Percentiles rank a stretch among this genome's conserved stretches.
Conservation (phyloP, 2,329 filamentous ascomycete genomes). For the Dactylellina haptotyla region DNA sequence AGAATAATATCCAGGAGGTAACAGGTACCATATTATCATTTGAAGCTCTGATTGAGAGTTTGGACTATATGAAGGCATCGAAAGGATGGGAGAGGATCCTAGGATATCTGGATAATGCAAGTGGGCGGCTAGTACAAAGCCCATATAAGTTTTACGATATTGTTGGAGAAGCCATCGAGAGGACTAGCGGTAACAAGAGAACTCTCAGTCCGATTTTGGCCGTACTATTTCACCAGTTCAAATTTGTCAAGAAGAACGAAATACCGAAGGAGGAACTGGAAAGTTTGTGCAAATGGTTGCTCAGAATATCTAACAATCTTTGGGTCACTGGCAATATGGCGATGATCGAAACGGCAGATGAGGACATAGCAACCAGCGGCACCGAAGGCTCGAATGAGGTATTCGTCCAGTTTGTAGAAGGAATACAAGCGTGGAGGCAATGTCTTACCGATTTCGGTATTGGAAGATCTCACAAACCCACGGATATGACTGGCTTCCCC, state of each 20-base stretch:
- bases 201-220: slow-evolving; percentile 25
- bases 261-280: slow-evolving; percentile 7
- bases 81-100: slow-evolving; percentile 32
- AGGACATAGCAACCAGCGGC: background rate
- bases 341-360: background rate
- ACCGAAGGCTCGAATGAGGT: slow-evolving; percentile 4
- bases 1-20: background rate
- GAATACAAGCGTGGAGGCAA: slow-evolving; percentile 26
- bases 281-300: slow-evolving; percentile 25
- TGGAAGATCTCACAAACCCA: background rate
- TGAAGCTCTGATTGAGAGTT: slow-evolving; percentile 41
- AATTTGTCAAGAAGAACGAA: slow-evolving; percentile 39
- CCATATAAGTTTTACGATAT: slow-evolving; percentile 52
- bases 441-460: slow-evolving; percentile 24
- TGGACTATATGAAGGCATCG: slow-evolving; percentile 14
- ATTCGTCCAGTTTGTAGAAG: slow-evolving; percentile 24
- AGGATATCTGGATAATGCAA: slow-evolving; percentile 47
- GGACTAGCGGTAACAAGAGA: background rate
- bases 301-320: slow-evolving; percentile 31
- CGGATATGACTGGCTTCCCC: slow-evolving; percentile 7
- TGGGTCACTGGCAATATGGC: slow-evolving; percentile 36
- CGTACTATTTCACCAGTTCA: slow-evolving; percentile 48
- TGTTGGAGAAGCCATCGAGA: slow-evolving; percentile 21
- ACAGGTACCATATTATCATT: slow-evolving; percentile 1
- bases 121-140: slow-evolving; percentile 36